A percentile compares a stretch with the other conserved stretches of the same genome.
phyloP scores from a whole-genome alignment of 2,329 filamentous ascomycete species.

The Colletotrichum cordylinicola region DNA sequence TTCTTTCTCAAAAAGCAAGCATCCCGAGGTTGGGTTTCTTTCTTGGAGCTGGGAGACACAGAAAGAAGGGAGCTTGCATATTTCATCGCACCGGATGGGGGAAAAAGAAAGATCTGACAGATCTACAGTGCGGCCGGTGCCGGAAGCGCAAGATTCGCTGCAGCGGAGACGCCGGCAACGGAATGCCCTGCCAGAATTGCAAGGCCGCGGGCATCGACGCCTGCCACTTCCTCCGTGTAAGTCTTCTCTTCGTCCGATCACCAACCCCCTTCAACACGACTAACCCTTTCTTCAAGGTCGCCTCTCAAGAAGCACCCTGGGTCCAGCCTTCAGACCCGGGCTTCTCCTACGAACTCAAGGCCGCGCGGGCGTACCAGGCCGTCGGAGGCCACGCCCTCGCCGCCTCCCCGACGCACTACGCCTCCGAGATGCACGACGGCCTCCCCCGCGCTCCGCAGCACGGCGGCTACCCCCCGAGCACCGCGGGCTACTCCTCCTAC shows the following conservation, averaged over 20 bases:
- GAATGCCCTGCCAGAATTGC: slow-evolving; percentile 84
- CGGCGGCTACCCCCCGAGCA: slow-evolving; percentile 30
- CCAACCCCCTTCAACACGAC: neutral
- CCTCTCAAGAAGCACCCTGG: slow-evolving; percentile 42
- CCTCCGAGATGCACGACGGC: slow-evolving; percentile 35
- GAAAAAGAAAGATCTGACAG: slow-evolving; percentile 11
- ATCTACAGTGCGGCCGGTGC: slow-evolving; percentile 79
- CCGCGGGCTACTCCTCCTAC: slow-evolving; percentile 34
- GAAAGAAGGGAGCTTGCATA: neutral
- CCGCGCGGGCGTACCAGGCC: slow-evolving; percentile 37
- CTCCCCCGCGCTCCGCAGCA: slow-evolving; percentile 22
- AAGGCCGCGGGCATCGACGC: slow-evolving; percentile 71
- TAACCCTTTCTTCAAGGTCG: slow-evolving; percentile 33
- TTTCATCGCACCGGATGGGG: neutral
- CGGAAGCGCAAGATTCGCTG: slow-evolving; percentile 95
- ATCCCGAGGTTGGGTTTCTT: neutral
- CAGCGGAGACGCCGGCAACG: slow-evolving; percentile 81
- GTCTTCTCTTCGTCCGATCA: slow-evolving; percentile 15
- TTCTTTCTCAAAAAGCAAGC: neutral
- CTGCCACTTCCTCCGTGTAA: slow-evolving; percentile 84
- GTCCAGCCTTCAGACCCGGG: slow-evolving; percentile 30
- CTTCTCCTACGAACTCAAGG: slow-evolving; percentile 42
- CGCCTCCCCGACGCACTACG: slow-evolving; percentile 34
- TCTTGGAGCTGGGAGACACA: neutral
- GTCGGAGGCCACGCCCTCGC: slow-evolving; percentile 29